These are phyloP conservation scores for Solanum pimpinellifolium DNA, from an alignment of 257 asterid genomes.

Conservation along the genomic window DNA sequence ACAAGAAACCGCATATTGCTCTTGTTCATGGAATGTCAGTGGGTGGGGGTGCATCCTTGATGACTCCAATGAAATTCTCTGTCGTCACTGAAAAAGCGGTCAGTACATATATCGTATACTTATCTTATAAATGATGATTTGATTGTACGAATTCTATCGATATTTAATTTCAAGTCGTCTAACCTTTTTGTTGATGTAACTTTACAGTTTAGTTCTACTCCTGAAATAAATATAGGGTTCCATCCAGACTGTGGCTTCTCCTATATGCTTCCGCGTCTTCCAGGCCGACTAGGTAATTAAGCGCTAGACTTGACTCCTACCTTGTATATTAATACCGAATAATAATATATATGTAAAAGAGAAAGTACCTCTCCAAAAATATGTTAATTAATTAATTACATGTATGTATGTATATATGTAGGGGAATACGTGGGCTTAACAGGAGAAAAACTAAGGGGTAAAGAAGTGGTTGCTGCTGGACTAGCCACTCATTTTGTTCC, in stretches of 20 bases:
- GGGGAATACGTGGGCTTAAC: constrained; percentile 85
- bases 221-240: constrained; percentile 88
- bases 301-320: not conserved
- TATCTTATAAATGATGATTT: not conserved
- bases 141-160: too few relatives aligned
- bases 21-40: not conserved
- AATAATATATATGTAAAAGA: not conserved
- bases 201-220: constrained; percentile 68
- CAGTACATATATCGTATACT: not conserved
- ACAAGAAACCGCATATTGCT: constrained; percentile 39
- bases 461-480: constrained; percentile 75
- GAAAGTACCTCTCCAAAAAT: not conserved
- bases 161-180: not conserved
- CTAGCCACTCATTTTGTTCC: constrained; percentile 86
- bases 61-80: not conserved
- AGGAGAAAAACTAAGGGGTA: constrained; percentile 71
- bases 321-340: not conserved
- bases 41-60: not conserved
- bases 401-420: not conserved
- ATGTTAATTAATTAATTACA: too few relatives aligned
- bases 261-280: constrained; percentile 59
- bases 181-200: not conserved
- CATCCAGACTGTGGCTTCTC: constrained; percentile 93
- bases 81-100: constrained; percentile 17
- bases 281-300: constrained; percentile 60